Base-by-base conservation (phyloP, 352 stramenopile species). In the Globisporangium ultimum region DNA sequence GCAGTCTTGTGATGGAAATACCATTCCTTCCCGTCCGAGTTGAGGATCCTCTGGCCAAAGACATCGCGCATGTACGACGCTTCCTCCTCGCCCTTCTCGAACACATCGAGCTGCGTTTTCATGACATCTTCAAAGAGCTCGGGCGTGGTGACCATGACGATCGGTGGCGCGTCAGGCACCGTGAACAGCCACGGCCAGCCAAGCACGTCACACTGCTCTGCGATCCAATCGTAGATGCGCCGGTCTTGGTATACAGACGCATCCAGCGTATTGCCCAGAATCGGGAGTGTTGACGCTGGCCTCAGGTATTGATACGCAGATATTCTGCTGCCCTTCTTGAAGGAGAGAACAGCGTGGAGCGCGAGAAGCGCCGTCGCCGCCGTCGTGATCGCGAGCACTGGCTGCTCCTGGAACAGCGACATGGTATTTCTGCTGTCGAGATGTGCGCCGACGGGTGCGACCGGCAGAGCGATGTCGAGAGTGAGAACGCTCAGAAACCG, bases 11-110 rank as follows among this genome's bases (percentile, higher is more conserved):
- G 83, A 55, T 96, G 88, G 54, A 78, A 59, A 22, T 70, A 70
- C 88, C 88, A 96, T 22, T 69, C 36, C 10, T 65, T 70, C 21
- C 85, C 83, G 64, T 96, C 84, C 12, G 78, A 52, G 8, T 59
- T 70, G 51, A 95, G 89, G 56, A 96, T 94, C 18, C 87, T 87
- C 17, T 82, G 65, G 24, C 88, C 86, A 46, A 97, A 75, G n/a
- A 95, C 68, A 48, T 91, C 78, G 11, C 60, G 45, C 0, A 83
- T 58, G 10, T 87, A 71, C n/a, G 60, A 53, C 0, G 59, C 50
- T 9, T 80, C 59, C 14, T 64, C 64, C 1, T 57, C 55, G 10
- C 83, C 87, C 65, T 96, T 95, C 21, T 74, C 71, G 46, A 94
- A 96, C 5, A 72, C 70, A 42, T 91, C 76, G 48, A 95, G 95